These are phyloP conservation scores for Plasmodium malariae DNA, from an alignment of 169 alveolate species.

Conservation along the genomic window DNA sequence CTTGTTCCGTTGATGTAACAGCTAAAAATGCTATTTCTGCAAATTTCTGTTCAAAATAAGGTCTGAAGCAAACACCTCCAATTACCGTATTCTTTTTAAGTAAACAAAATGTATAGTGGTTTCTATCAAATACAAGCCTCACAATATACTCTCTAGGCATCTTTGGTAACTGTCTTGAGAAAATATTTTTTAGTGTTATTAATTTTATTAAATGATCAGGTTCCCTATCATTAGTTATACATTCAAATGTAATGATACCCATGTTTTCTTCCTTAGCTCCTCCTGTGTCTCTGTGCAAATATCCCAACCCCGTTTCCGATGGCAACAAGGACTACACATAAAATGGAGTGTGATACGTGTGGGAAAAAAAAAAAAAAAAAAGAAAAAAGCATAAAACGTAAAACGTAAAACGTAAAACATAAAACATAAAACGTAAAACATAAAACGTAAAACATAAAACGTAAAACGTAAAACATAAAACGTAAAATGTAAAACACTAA, in stretches of 20 bases:
- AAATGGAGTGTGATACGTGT: too few relatives aligned
- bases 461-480: too few relatives aligned
- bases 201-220: conserved; percentile 91
- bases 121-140: conserved; percentile 96
- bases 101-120: conserved; percentile 96
- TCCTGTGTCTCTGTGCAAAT: conserved; percentile 93
- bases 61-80: conserved; percentile 98
- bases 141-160: conserved; percentile 99
- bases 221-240: conserved; percentile 93
- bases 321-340: conserved; percentile 86
- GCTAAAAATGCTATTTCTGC: conserved; percentile 99
- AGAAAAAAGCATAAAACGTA: neutral
- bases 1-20: conserved; percentile 97
- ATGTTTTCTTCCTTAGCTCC: conserved; percentile 93
- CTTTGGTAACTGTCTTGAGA: conserved; percentile 97
- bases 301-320: conserved; percentile 94
- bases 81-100: conserved; percentile 93
- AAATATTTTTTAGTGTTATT: conserved; percentile 95
- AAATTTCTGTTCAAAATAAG: conserved; percentile 93
- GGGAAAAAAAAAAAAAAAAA: too few relatives aligned
- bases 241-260: conserved; percentile 92
- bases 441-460: too few relatives aligned
- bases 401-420: too few relatives aligned
- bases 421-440: too few relatives aligned
- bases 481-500: too few relatives aligned